Base-by-base conservation (phyloP, 257 asterid genomes). In the Ilex asprella region DNA sequence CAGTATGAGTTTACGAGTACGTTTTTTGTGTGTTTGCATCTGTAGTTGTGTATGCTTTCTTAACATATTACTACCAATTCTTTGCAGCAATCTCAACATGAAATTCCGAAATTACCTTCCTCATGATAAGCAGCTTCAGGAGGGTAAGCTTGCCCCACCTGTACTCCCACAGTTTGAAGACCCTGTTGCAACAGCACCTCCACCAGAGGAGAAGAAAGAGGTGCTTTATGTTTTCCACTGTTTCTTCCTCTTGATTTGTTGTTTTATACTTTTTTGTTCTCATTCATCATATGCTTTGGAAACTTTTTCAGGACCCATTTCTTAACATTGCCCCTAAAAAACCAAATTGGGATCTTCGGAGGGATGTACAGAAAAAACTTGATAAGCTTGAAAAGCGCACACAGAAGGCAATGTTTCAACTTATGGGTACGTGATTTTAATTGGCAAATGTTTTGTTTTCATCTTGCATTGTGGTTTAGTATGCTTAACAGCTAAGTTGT, bases 41-140 rank as follows among this genome's bases (percentile, higher is more conserved):
- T 35, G 41, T 35, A 35, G 8, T 35, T 35, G 5, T 35, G 41
- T 5, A 35, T 3, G 5, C 41, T 35, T 35, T 35, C 41, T 60
- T 43, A 31, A 30, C 30, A 35, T 65, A 16, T 21, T 6, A 27
- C 53, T 63, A 14, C 31, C 2, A 56, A 32, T 49, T 61, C 16
- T 30, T 75, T 75, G 74, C 84, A 85, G 89, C 61, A 74, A 77
- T 63, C 78, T 86, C 60, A 83, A 61, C 67, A 71, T 93, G 96
- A 89, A 87, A 70, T 93, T 93, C 69, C 95, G 99, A 15, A 93
- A 93, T 77, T 93, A 93, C 80, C 86, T 93, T 64, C 99, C 99
- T 30, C 95, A 93, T 60, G 99, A 93, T 73, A 93, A 93, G 83
- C 85, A 81, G 53, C 96, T 93, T 60, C 99, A 93, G 66, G 97